Evolutionary conservation across 768 basidiomycete genomes (phyloP), one percentile per base, ranked within the genome.

Genomic region (Kwoniella dendrophila): DNA sequence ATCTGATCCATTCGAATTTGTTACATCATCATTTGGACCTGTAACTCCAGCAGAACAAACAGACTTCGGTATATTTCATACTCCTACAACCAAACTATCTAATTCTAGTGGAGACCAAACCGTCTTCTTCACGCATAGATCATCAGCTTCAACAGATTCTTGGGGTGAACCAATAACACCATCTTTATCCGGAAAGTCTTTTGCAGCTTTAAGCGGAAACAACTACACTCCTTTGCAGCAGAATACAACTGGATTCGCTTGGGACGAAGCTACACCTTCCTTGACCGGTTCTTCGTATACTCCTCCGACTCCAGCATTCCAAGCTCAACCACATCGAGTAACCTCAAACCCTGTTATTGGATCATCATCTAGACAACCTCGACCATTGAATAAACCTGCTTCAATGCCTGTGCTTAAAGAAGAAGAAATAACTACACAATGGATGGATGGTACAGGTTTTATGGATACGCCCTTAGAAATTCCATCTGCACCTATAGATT

Each of bases 391-490:
- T 32, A 54, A 41, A 12, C 44, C 70, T 38, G 27, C 63, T 7
- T 75, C 74, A 36, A 73, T 75, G 74, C 72, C 74, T 18, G 60
- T 72, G 4, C 63, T 75, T 22, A 71, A 63, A 45, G 74, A 75
- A 54, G 73, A 75, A 56, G 69, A 67, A 1, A 60, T 32, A 18
- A 14, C 29, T 7, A 56, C 58, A 3, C 59, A 56, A 43, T 59
- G 56, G 36, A 68, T 69, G 68, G 69, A 72, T 47, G 69, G 60
- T n/a, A 36, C 61, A 14, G 50, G 49, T 10, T 53, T 59, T 38
- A 26, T 57, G 40, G 63, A 62, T n/a, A 26, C 33, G 47, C 36
- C 43, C 34, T 27, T 56, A 16, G 24, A 33, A 16, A 36, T 48
- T 11, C 33, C 63, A 16, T 62, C 20, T 18, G 34, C 34, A 3